Base-by-base conservation (phyloP, 768 basidiomycete genomes). In the Termitomyces heimii region DNA sequence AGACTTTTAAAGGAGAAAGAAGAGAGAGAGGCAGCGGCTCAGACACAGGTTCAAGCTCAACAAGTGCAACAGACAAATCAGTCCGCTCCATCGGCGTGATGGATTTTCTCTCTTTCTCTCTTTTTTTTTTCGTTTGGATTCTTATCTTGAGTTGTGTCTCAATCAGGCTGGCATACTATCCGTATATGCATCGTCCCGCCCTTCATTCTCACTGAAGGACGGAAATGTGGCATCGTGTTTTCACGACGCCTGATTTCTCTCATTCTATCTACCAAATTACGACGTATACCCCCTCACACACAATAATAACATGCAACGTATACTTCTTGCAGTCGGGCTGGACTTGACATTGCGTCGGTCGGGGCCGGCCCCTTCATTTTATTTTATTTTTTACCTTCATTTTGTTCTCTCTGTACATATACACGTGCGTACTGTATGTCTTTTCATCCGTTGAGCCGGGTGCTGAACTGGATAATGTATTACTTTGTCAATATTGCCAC, bases 1-100 rank as follows among this genome's bases (percentile, higher is more conserved):
- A 63, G 62, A 22, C 52, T 55, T 14, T 57, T 42, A 7, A 62
- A 64, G 47, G 56, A 53, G 39, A 48, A 31, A 3, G 53, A 64
- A 53, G 50, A 51, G 9, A 37, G 26, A n/a, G 50, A 50, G 24
- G 16, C 24, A 18, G 16, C 50, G 50, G 58, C 54, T n/a, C 47
- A 48, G 47, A 20, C 22, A 6, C 32, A 53, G 9, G 37, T 45
- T 34, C 43, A 32, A 24, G 37, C 54, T 24, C 37, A 29, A n/a
- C 56, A 57, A 44, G 29, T 26, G 2, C 44, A 26, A 10, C 31
- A 34, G 34, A 28, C 53, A 29, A 43, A 32, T 22, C 53, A 48
- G 12, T 5, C 53, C n/a, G 29, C 1, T 22, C n/a, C 47, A 13
- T 55, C 34, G 13, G 49, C 55, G 34, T 54, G 48, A 49, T 16